phyloP scores from a whole-genome alignment of 768 basidiomycete species.

The Polyporus arcularius region DNA sequence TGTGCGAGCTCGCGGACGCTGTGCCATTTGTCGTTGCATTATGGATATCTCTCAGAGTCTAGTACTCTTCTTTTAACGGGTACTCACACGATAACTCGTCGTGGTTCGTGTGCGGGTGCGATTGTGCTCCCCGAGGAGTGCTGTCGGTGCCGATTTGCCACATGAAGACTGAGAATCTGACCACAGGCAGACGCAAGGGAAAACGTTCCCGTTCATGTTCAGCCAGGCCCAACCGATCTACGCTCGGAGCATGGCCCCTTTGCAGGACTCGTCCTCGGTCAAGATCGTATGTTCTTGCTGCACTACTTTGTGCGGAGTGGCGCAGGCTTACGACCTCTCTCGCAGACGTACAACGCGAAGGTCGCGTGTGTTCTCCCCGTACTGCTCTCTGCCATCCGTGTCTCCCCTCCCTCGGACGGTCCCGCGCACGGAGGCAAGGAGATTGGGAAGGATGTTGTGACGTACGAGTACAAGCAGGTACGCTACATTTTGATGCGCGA shows the following conservation, averaged over 20 bases:
- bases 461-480: slow-evolving; percentile 80
- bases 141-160: no score
- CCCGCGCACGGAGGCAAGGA: slow-evolving; percentile 72
- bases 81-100: no score
- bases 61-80: no score
- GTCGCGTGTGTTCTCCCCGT: slow-evolving; percentile 80
- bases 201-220: slow-evolving; percentile 40
- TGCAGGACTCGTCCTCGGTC: slow-evolving; percentile 88
- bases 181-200: slow-evolving; percentile 42
- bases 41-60: no score
- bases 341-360: slow-evolving; percentile 79
- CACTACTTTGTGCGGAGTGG: background rate
- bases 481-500: background rate
- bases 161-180: no score
- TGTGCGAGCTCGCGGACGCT: no score
- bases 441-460: slow-evolving; percentile 72
- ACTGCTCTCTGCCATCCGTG: slow-evolving; percentile 80
- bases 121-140: no score
- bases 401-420: slow-evolving; percentile 72
- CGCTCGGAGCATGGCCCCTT: slow-evolving; percentile 73
- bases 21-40: no score
- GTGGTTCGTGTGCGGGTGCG: no score
- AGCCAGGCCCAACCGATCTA: slow-evolving; percentile 36
- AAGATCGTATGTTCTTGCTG: slow-evolving; percentile 61
- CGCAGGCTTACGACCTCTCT: background rate